phyloP scores from a whole-genome alignment of 2,329 filamentous ascomycete species.

The Trichoderma sp. region DNA sequence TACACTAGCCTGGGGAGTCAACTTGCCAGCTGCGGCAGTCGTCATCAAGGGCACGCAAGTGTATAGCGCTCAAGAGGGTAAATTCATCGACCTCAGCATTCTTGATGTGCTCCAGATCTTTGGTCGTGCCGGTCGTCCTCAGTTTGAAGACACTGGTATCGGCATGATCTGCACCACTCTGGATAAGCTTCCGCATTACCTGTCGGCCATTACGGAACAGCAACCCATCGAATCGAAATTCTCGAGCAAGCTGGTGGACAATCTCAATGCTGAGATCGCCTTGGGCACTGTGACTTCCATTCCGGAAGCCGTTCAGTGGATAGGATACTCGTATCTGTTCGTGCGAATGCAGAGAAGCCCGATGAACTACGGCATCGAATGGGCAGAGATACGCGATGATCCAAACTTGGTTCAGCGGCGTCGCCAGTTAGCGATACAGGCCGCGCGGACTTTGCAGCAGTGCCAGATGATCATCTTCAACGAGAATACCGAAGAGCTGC shows the following conservation, averaged over 20 bases:
- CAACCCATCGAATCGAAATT: conserved; percentile 98
- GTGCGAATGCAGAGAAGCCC: conserved; percentile 95
- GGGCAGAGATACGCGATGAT: conserved; percentile 86
- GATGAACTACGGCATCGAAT: conserved; percentile 91
- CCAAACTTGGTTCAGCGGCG: conserved; percentile 83
- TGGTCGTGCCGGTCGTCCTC: conserved; percentile 93
- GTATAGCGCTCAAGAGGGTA: conserved; percentile 94
- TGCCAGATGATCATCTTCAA: conserved; percentile 99
- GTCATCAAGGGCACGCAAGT: conserved; percentile 98
- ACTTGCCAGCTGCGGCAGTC: conserved; percentile 92
- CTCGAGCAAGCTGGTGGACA: conserved; percentile 90
- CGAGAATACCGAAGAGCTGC: conserved; percentile 86
- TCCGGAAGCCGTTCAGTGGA: conserved; percentile 91
- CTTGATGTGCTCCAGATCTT: conserved; percentile 98
- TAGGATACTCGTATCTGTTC: conserved; percentile 96
- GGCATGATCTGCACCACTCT: conserved; percentile 97
- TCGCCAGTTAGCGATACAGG: conserved; percentile 83
- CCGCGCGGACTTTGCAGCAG: conserved; percentile 81
- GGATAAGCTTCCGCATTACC: conserved; percentile 89
- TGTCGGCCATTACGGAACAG: conserved; percentile 91
- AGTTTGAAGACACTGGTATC: conserved; percentile 96
- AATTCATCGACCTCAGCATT: conserved; percentile 94
- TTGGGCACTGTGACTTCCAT: conserved; percentile 95
- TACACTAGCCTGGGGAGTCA: conserved; percentile 97
- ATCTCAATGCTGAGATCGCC: conserved; percentile 92